Evolutionary conservation across 331 rosid species (phyloP).

Genomic region (Ulmus americana): DNA sequence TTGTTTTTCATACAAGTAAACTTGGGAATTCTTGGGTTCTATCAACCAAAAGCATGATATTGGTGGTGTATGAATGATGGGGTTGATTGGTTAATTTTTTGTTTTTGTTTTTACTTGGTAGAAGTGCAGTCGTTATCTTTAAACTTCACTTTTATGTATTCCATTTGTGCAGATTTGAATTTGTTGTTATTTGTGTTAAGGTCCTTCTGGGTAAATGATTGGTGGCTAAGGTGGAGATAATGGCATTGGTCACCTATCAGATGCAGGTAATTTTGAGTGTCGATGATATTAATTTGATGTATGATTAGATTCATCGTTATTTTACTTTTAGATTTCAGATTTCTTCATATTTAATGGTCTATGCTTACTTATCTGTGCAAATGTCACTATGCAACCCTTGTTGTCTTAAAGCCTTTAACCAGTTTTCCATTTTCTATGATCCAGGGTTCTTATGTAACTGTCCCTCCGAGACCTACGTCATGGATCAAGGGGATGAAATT

Average conservation of each 20-base stretch:
- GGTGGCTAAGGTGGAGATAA: constrained; percentile 42
- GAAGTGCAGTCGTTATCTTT: not conserved
- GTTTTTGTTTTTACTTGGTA: not conserved
- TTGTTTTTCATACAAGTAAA: not conserved
- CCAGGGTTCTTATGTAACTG: constrained; percentile 55
- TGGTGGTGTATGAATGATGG: no score
- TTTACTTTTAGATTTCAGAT: not conserved
- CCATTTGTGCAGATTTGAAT: not conserved
- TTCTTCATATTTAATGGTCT: not conserved
- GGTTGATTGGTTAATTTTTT: not conserved
- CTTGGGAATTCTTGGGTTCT: not conserved
- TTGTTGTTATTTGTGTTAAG: constrained; percentile 24
- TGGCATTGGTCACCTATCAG: constrained; percentile 69
- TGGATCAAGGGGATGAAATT: constrained; percentile 56
- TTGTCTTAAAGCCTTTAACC: not conserved
- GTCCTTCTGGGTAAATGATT: constrained; percentile 35
- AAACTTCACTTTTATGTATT: not conserved
- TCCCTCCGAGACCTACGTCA: constrained; percentile 39
- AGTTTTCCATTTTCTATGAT: constrained; percentile 1
- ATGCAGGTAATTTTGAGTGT: constrained; percentile 49
- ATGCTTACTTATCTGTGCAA: no score
- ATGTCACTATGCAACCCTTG: not conserved
- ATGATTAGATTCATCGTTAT: not conserved
- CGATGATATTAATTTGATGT: not conserved
- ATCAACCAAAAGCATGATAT: not conserved